Percentiles rank a stretch among this genome's conserved stretches.
phyloP scores from a whole-genome alignment of 1,284 basidiomycete genomes.

The Austroboletus novae-zelandiae region DNA sequence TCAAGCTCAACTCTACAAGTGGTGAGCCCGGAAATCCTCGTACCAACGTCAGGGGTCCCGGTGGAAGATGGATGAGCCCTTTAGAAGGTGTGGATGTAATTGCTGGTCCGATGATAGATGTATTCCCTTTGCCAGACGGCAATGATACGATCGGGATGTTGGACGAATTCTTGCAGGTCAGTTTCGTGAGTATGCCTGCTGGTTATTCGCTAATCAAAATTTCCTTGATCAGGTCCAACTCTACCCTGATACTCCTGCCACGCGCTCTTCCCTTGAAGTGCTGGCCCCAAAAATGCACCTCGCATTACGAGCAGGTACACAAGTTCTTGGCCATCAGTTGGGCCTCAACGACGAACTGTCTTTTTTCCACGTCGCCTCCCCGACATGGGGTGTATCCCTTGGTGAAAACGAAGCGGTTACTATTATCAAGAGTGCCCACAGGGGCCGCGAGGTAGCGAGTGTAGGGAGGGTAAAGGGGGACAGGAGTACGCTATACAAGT shows the following conservation, averaged over 20 bases:
- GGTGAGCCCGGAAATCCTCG: neutral
- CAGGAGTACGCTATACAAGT: constrained; percentile 91
- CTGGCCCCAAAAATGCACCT: constrained; percentile 50
- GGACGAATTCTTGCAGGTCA: constrained; percentile 66
- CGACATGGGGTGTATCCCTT: constrained; percentile 67
- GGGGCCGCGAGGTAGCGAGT: constrained; percentile 63
- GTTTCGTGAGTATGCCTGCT: neutral
- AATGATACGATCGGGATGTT: constrained; percentile 57
- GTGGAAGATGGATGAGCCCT: constrained; percentile 14
- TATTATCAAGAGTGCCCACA: constrained; percentile 44
- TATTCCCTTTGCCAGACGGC: constrained; percentile 48
- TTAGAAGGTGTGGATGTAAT: constrained; percentile 62
- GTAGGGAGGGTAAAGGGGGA: constrained; percentile 85
- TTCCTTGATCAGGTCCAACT: constrained; percentile 47
- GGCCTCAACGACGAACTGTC: constrained; percentile 42
- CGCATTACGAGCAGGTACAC: constrained; percentile 49
- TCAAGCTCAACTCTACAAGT: constrained; percentile 8
- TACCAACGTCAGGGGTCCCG: constrained; percentile 5
- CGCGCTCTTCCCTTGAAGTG: constrained; percentile 41
- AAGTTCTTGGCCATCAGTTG: constrained; percentile 58
- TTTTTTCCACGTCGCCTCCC: constrained; percentile 49
- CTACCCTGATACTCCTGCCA: constrained; percentile 57
- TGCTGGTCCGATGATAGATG: constrained; percentile 55
- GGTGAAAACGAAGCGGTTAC: constrained; percentile 50
- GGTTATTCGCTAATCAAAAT: neutral